A percentile compares a stretch with the other conserved stretches of the same genome.
Conservation (phyloP, 108 stramenopile genomes). For the Hondaea fermentalgiana region DNA sequence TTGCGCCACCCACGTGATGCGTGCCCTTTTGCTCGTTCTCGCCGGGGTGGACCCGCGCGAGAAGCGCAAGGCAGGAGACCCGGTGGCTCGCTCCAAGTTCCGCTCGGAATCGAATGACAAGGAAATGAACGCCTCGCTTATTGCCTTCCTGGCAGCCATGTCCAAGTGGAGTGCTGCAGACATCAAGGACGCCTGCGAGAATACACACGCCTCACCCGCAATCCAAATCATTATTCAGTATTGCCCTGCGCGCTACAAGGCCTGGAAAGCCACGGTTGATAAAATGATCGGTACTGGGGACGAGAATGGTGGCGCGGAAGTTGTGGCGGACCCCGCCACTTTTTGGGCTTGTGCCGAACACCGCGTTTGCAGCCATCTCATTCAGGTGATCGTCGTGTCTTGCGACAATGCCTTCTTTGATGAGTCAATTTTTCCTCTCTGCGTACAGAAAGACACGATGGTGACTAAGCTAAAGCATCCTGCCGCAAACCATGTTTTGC, state of each 20-base stretch:
- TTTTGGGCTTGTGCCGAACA: neutral
- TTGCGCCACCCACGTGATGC: neutral
- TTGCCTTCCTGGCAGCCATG: neutral
- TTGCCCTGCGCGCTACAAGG: neutral
- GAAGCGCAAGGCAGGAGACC: neutral
- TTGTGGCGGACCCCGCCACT: neutral
- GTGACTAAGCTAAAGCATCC: neutral
- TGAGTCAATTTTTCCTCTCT: neutral
- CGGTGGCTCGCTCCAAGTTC: neutral
- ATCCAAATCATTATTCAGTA: neutral
- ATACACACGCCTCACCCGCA: neutral
- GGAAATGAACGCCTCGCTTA: neutral
- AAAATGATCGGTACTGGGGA: neutral
- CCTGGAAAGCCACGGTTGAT: neutral
- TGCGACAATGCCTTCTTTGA: neutral
- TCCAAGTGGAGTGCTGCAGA: neutral
- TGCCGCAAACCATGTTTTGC: neutral
- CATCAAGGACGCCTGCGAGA: neutral
- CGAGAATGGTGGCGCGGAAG: neutral
- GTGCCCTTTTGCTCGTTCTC: neutral
- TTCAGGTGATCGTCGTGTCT: neutral
- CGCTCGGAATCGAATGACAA: neutral
- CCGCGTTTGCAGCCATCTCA: neutral
- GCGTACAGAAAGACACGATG: neutral
- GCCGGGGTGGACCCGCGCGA: neutral